Percentiles rank a stretch among this genome's conserved stretches.
Conservation (phyloP, 2,329 filamentous ascomycete species). For the Apiospora hydei region DNA sequence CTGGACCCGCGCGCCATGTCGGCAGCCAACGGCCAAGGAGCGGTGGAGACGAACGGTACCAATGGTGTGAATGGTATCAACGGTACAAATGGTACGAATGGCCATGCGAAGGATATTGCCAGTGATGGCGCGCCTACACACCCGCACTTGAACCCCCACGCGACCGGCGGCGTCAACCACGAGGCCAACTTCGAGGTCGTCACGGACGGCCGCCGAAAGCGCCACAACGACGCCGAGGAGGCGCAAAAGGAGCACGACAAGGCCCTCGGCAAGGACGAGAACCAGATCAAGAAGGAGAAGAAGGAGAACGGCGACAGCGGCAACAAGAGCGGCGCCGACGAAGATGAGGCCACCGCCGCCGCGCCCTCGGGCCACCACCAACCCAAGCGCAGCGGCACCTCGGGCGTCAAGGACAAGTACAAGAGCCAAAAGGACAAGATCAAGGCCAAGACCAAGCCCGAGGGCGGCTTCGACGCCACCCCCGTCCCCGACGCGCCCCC, state of each 20-base stretch:
- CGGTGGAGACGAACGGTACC: background rate
- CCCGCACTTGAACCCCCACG: background rate
- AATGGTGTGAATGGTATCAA: background rate
- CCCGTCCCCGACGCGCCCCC: constrained; percentile 76
- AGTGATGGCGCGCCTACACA: too few species aligned
- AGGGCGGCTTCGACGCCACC: constrained; percentile 82
- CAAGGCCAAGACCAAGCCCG: constrained; percentile 58
- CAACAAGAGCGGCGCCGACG: background rate
- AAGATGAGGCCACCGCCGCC: background rate
- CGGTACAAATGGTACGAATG: background rate
- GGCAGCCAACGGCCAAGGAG: background rate
- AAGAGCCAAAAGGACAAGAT: constrained; percentile 47
- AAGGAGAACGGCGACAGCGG: background rate
- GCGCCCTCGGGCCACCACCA: background rate
- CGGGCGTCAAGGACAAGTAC: constrained; percentile 43
- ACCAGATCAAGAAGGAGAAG: background rate
- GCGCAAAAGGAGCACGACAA: background rate
- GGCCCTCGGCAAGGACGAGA: background rate
- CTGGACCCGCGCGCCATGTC: background rate
- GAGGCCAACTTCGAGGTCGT: constrained; percentile 3
- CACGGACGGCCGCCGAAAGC: background rate
- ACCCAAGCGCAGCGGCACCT: constrained; percentile 24
- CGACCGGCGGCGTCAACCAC: background rate
- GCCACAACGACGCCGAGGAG: constrained; percentile 2
- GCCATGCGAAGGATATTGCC: background rate